Evolutionary conservation across 805 yeast genomes (phyloP).

Genomic region (Wickerhamiella azyma): DNA sequence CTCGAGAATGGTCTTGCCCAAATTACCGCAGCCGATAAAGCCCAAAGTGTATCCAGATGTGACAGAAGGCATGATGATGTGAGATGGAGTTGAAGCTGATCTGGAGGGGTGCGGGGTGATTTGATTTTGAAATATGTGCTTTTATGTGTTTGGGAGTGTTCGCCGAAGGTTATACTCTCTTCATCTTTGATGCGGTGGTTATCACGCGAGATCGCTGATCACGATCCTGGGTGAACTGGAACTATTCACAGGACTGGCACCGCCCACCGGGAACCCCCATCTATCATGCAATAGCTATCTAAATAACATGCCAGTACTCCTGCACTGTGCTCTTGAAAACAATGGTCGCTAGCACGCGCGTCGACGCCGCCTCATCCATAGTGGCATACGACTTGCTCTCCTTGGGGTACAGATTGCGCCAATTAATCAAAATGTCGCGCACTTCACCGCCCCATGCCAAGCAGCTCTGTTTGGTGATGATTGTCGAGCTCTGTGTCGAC

Average conservation of each 20-base stretch:
- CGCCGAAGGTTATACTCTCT: too few relatives aligned
- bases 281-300: too few relatives aligned
- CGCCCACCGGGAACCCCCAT: too few relatives aligned
- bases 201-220: too few relatives aligned
- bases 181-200: too few relatives aligned
- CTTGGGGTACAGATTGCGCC: constrained; percentile 70
- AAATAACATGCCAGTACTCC: constrained; percentile 20
- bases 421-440: constrained; percentile 76
- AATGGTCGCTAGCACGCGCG: constrained; percentile 67
- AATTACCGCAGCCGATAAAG: constrained; percentile 84
- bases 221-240: too few relatives aligned
- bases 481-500: constrained; percentile 79
- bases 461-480: constrained; percentile 84
- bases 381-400: constrained; percentile 41
- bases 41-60: constrained; percentile 39
- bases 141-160: too few relatives aligned
- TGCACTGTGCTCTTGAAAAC: constrained; percentile 72
- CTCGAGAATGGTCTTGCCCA: constrained; percentile 85
- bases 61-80: neutral
- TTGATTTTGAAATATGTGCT: too few relatives aligned
- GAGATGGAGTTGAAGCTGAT: neutral
- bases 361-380: constrained; percentile 44
- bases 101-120: too few relatives aligned
- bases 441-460: constrained; percentile 96
- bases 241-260: too few relatives aligned